phyloP scores from a whole-genome alignment of 2,329 filamentous ascomycete genomes.

The Aspergillus sp. region DNA sequence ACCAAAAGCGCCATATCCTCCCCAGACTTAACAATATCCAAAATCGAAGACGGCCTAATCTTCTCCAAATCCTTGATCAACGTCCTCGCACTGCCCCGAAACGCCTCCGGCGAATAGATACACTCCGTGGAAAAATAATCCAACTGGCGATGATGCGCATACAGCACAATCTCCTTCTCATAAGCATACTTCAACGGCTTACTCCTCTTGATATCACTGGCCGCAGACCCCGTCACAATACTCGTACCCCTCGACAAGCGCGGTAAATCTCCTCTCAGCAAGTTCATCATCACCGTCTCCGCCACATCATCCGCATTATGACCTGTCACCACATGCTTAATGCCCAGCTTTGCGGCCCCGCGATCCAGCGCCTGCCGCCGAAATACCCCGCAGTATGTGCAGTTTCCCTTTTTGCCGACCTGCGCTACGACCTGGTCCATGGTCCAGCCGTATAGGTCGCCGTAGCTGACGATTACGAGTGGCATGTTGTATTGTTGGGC shows the following conservation, averaged over 20 bases:
- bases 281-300: constrained; percentile 97
- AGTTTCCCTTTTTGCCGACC: constrained; percentile 97
- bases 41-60: constrained; percentile 87
- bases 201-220: constrained; percentile 88
- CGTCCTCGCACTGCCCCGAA: constrained; percentile 84
- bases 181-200: constrained; percentile 98
- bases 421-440: constrained; percentile 98
- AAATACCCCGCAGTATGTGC: constrained; percentile 98
- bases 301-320: constrained; percentile 98
- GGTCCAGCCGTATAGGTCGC: constrained; percentile 94
- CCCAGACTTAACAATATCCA: constrained; percentile 92
- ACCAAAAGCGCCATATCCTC: constrained; percentile 95
- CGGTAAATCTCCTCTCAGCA: constrained; percentile 85
- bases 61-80: constrained; percentile 95
- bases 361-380: constrained; percentile 89
- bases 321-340: constrained; percentile 92
- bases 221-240: constrained; percentile 76
- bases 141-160: constrained; percentile 93
- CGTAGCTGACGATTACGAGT: constrained; percentile 88
- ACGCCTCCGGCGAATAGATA: constrained; percentile 96
- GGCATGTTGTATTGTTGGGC: constrained; percentile 88
- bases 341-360: constrained; percentile 81
- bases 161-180: constrained; percentile 98
- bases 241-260: constrained; percentile 84
- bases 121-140: constrained; percentile 99